These are phyloP conservation scores for Gardenia jasminoides DNA, from an alignment of 257 asterid genomes.

Conservation along the genomic window DNA sequence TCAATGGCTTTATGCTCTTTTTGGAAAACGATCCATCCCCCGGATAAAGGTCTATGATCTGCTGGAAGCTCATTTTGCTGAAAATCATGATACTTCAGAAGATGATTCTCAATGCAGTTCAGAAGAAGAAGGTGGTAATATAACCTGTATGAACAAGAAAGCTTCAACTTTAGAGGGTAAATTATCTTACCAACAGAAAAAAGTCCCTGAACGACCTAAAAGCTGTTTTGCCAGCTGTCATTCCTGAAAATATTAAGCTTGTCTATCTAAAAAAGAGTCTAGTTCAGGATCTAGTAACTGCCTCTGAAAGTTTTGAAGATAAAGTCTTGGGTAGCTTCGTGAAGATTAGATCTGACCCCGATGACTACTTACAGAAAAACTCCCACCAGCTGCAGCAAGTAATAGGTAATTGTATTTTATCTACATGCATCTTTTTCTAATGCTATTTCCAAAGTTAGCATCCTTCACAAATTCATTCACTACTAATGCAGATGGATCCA, in stretches of 20 bases:
- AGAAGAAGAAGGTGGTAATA: constrained; percentile 43
- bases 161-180: constrained; percentile 23
- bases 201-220: constrained; percentile 47
- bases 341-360: constrained; percentile 76
- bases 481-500: neutral
- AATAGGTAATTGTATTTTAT: constrained; percentile 50
- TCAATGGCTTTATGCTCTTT: constrained; percentile 57
- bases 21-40: constrained; percentile 57
- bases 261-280: constrained; percentile 65
- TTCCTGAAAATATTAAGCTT: constrained; percentile 71
- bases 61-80: constrained; percentile 82
- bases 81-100: constrained; percentile 61
- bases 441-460: neutral
- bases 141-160: constrained; percentile 22
- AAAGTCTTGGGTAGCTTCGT: constrained; percentile 82
- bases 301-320: constrained; percentile 49
- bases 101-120: constrained; percentile 54
- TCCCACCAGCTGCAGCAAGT: constrained; percentile 79
- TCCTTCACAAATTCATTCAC: neutral
- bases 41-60: constrained; percentile 54
- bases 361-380: constrained; percentile 68
- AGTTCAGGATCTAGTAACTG: constrained; percentile 62
- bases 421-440: constrained; percentile 7
- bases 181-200: constrained; percentile 28
- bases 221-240: constrained; percentile 76